phyloP scores from a whole-genome alignment of 345 rosid genomes.

The Acer negundo region DNA sequence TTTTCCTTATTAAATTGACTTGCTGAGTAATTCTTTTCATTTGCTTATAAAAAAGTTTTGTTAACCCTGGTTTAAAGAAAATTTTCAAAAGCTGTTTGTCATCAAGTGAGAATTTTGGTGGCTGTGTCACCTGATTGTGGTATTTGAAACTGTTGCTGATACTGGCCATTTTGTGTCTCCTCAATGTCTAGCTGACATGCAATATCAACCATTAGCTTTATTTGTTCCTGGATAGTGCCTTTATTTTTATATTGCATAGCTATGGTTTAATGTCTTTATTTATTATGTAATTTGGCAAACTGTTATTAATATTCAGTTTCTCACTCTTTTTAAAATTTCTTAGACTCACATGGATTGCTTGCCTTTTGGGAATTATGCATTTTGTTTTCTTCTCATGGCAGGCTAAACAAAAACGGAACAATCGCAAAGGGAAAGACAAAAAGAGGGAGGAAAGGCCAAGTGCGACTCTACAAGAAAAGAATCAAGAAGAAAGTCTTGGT shows the following conservation, averaged over 20 bases:
- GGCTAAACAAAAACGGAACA: constrained; percentile 91
- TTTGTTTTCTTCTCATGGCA: constrained; percentile 26
- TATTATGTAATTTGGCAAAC: neutral
- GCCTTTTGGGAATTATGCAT: neutral
- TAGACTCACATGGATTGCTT: neutral
- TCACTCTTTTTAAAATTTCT: neutral
- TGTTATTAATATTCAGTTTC: neutral
- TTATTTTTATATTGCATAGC: neutral
- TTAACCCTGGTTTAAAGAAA: neutral
- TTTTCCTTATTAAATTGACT: neutral
- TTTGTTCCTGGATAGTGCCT: neutral
- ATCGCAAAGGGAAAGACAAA: constrained; percentile 79
- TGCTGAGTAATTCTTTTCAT: neutral
- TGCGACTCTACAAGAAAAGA: constrained; percentile 40
- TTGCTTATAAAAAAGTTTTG: neutral
- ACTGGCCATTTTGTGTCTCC: neutral
- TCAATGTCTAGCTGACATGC: neutral
- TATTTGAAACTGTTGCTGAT: constrained; percentile 1
- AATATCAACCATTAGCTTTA: neutral
- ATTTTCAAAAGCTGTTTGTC: neutral
- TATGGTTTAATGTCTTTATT: neutral
- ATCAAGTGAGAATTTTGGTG: neutral
- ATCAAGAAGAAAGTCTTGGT: constrained; percentile 38
- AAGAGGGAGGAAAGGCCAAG: constrained; percentile 64
- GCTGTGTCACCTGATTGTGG: neutral